Evolutionary conservation across 176 grass and related monocot genomes (phyloP).

Genomic region (Juncus effusus): DNA sequence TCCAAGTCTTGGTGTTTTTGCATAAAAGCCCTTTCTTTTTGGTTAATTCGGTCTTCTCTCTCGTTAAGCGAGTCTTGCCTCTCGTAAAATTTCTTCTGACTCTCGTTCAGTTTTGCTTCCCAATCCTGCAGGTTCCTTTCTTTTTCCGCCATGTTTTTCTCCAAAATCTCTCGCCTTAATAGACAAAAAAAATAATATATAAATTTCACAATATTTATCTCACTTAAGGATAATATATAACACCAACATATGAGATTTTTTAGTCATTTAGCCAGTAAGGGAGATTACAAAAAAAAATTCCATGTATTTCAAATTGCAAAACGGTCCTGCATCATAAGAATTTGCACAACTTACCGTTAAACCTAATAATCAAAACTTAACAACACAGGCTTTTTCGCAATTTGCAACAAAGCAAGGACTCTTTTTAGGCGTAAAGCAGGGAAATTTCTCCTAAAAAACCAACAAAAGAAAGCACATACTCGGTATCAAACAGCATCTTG

Average conservation of each 20-base stretch:
- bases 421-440: neutral
- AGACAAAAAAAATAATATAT: neutral
- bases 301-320: too few species aligned
- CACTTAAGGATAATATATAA: neutral
- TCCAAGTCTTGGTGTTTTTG: slow-evolving; percentile 70
- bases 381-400: too few species aligned
- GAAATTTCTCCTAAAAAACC: neutral
- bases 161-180: slow-evolving; percentile 44
- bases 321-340: too few species aligned
- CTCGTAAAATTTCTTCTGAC: slow-evolving; percentile 73
- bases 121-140: slow-evolving; percentile 58
- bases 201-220: neutral
- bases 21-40: slow-evolving; percentile 49
- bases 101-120: slow-evolving; percentile 84
- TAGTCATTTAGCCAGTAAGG: neutral
- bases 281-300: too few species aligned
- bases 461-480: slow-evolving; percentile 42
- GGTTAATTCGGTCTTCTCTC: slow-evolving; percentile 79
- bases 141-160: slow-evolving; percentile 66
- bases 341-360: too few species aligned
- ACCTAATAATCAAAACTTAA: too few species aligned
- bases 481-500: slow-evolving; percentile 63
- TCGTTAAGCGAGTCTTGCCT: slow-evolving; percentile 79
- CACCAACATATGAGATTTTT: too few species aligned
- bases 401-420: too few species aligned